These are phyloP conservation scores for Phanerochaete sordida DNA, from an alignment of 768 basidiomycete species.

Conservation along the genomic window DNA sequence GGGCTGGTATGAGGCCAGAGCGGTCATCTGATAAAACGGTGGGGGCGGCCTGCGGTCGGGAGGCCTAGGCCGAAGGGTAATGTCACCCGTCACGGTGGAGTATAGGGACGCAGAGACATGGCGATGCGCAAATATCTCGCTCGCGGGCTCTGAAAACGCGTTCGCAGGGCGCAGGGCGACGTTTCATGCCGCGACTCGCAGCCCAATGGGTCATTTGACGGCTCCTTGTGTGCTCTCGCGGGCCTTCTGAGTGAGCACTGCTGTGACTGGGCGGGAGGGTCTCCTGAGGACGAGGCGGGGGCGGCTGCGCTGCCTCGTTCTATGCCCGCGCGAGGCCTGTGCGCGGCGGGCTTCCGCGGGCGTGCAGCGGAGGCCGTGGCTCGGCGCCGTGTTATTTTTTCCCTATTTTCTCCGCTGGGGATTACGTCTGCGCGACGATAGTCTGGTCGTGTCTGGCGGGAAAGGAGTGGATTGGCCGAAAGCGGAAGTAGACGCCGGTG, in stretches of 20 bases:
- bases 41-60: no score
- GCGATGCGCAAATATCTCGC: not conserved
- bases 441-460: not conserved
- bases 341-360: not conserved
- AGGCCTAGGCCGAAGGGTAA: not conserved
- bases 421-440: not conserved
- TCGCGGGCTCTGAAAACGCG: not conserved
- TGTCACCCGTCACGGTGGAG: not conserved
- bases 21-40: no score
- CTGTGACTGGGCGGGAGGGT: no score
- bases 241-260: no score
- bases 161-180: not conserved
- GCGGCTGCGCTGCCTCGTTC: no score
- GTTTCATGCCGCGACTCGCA: not conserved
- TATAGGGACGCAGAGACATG: not conserved
- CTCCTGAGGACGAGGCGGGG: no score
- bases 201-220: not conserved
- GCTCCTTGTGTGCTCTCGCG: not conserved
- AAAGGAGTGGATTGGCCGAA: constrained; percentile 2
- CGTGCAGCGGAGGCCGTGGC: not conserved
- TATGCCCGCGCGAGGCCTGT: no score
- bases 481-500: constrained; percentile 4
- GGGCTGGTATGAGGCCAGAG: no score
- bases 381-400: not conserved
- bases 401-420: not conserved